Evolutionary conservation across 352 stramenopile genomes (phyloP), one percentile per base, ranked within the genome.

Genomic region (Pythium folliculosum): DNA sequence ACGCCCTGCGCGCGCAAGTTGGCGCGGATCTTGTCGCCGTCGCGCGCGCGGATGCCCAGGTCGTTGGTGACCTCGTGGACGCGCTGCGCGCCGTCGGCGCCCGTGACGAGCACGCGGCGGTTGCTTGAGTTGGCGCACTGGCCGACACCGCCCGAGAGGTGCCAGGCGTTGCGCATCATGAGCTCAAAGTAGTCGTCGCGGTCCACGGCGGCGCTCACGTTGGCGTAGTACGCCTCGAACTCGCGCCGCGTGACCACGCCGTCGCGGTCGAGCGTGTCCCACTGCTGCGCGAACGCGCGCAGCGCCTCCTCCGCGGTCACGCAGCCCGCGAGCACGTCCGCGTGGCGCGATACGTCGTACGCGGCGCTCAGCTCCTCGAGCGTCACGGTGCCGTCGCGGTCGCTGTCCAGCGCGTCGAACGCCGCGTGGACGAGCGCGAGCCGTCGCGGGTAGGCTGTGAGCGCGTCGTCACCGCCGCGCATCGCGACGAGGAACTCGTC

Each of bases 131-230:
- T 94, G n/a, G 80, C 80, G n/a, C 67, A 74, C 45, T 70, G 72
- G 2, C 83, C 88, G 1, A 73, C 60, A 16, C 88, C 88, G 16
- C 88, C 88, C 1, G 76, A 82, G 17, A 96, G 86, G 54, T 90
- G 83, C 86, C 88, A 96, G 17, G 83, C 81, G 58, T 94, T 95
- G 27, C 82, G 80, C 60, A 95, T 89, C 79, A 96, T 89, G 25
- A 89, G 64, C 67, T 92, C 83, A 66, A 95, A 96, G 65, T 96
- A 96, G 48, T 94, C 81, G 71, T 96, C 88, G 60, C 79, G 62
- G 51, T 96, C 88, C 51, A 96, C 83, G 22, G 67, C 77, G 8
- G 77, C 81, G 32, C 77, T 89, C 9, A 96, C 69, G 63, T 92
- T 92, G 27, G 71, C 63, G 72, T 96, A 96, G 70, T 95, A 96